Conservation (phyloP, 345 rosid species). For the Syzygium aqueum region DNA sequence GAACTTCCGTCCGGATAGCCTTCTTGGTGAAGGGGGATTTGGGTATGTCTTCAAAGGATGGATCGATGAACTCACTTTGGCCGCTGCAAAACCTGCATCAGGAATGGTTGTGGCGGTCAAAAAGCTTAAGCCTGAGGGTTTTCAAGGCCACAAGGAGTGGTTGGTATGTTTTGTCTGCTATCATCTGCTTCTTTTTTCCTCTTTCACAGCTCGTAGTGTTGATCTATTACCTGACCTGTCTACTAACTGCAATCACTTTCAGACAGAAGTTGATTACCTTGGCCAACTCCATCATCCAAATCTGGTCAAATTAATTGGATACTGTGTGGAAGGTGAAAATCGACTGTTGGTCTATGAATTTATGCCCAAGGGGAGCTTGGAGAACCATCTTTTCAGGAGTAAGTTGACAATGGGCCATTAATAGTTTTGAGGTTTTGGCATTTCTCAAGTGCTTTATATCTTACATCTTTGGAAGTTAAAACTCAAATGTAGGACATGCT, state of each 20-base stretch:
- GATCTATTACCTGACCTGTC: neutral
- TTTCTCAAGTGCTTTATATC: neutral
- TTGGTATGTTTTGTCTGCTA: slow-evolving; percentile 38
- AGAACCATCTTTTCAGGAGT: slow-evolving; percentile 64
- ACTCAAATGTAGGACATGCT: neutral
- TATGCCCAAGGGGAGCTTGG: slow-evolving; percentile 96
- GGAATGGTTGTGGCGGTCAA: slow-evolving; percentile 96
- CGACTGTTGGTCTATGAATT: slow-evolving; percentile 84
- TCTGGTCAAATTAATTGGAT: slow-evolving; percentile 87
- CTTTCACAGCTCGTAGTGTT: neutral
- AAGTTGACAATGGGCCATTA: slow-evolving; percentile 13
- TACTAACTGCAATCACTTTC: slow-evolving; percentile 11
- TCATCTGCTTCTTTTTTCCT: neutral
- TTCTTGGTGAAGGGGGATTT: slow-evolving; percentile 96
- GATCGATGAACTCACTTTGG: slow-evolving; percentile 66
- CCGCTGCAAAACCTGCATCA: slow-evolving; percentile 75
- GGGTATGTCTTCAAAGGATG: slow-evolving; percentile 95
- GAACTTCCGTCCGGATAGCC: slow-evolving; percentile 84
- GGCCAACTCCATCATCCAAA: slow-evolving; percentile 93
- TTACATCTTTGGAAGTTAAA: neutral
- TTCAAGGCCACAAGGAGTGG: slow-evolving; percentile 99
- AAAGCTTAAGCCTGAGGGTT: slow-evolving; percentile 91
- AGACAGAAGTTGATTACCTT: slow-evolving; percentile 96
- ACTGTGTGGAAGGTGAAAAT: slow-evolving; percentile 77
- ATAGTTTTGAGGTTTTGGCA: neutral